A percentile compares a stretch with the other conserved stretches of the same genome.
phyloP scores from a whole-genome alignment of 176 grass and related monocot species.

The Thinopyrum elongatum region DNA sequence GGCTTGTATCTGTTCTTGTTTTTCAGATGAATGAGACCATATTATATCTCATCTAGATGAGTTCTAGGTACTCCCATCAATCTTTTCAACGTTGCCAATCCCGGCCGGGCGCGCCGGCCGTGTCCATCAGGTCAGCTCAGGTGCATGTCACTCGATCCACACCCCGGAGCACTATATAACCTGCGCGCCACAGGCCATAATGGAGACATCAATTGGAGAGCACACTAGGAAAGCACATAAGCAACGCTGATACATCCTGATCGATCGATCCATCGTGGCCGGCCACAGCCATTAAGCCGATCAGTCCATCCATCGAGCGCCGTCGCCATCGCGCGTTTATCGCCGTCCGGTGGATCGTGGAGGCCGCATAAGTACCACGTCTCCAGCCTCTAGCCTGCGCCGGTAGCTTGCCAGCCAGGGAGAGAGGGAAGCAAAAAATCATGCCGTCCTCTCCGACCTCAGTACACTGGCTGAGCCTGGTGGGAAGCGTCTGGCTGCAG shows the following conservation, averaged over 20 bases:
- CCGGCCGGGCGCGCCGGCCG: background rate
- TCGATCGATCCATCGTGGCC: background rate
- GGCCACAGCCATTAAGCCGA: constrained; percentile 34
- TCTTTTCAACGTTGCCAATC: constrained; percentile 21
- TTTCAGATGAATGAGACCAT: no score
- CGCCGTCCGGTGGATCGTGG: constrained; percentile 25
- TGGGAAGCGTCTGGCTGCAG: constrained; percentile 92
- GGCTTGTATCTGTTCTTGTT: no score
- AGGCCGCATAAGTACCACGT: constrained; percentile 42
- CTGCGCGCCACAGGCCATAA: constrained; percentile 39
- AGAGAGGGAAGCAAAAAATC: background rate
- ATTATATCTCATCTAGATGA: no score
- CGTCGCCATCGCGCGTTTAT: constrained; percentile 37
- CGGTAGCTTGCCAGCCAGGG: background rate
- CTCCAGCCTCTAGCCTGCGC: background rate
- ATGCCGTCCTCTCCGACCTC: constrained; percentile 63
- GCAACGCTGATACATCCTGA: background rate
- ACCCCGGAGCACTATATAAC: constrained; percentile 31
- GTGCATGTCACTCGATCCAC: constrained; percentile 9
- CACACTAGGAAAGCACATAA: constrained; percentile 52
- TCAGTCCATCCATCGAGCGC: background rate
- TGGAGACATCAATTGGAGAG: constrained; percentile 45
- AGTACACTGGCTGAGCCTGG: constrained; percentile 76
- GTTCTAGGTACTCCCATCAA: no score
- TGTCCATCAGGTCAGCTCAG: background rate